Evolutionary conservation across 495 filamentous ascomycete genomes (phyloP).

Genomic region (Xylaria longipes): DNA sequence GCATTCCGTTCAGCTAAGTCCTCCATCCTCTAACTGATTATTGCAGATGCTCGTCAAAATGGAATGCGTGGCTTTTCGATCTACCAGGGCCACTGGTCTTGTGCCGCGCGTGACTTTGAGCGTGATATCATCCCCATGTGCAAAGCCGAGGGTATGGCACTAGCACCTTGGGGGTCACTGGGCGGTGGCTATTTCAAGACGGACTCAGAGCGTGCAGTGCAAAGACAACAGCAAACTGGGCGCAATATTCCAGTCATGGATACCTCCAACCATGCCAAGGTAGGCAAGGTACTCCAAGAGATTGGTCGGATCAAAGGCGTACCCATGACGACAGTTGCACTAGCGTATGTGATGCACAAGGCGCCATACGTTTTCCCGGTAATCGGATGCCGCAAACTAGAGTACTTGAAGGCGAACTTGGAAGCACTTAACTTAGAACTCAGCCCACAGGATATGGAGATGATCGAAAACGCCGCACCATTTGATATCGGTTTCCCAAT

Average conservation of each 20-base stretch:
- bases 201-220: not conserved
- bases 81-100: slow-evolving; percentile 2
- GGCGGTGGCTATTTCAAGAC: slow-evolving; percentile 8
- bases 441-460: not conserved
- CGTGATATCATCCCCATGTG: slow-evolving; percentile 7
- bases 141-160: not conserved
- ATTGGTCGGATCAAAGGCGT: slow-evolving; percentile 5
- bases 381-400: not conserved
- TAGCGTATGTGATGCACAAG: slow-evolving; percentile 3
- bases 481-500: slow-evolving; percentile 1
- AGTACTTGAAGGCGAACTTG: slow-evolving; percentile 2
- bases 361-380: not conserved
- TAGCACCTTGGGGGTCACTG: not conserved
- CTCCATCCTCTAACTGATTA: not conserved
- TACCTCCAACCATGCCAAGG: slow-evolving; percentile 4
- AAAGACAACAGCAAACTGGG: not conserved
- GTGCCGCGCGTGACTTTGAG: slow-evolving; percentile 1
- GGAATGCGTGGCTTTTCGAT: slow-evolving; percentile 8
- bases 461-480: not conserved
- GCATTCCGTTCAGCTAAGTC: not conserved
- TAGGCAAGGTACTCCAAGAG: not conserved
- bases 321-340: not conserved
- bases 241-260: slow-evolving; percentile 5
- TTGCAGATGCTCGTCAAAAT: slow-evolving; percentile 2
- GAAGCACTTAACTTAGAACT: not conserved